Evolutionary conservation across 768 basidiomycete species (phyloP).

Genomic region (Boletus coccyginus): DNA sequence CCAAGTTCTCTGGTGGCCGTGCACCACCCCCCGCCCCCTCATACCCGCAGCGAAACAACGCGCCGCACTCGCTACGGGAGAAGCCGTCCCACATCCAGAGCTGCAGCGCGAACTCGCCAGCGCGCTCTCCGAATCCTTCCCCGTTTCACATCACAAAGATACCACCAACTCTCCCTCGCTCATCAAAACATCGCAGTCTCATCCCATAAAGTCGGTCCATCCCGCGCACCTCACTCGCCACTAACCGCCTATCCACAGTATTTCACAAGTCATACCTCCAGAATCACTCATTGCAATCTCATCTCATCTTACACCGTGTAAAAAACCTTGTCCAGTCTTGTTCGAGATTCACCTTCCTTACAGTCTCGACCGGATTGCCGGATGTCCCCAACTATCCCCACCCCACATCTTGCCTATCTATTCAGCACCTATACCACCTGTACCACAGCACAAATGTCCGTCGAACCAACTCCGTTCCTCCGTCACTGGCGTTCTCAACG

Average conservation of each 20-base stretch:
- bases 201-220: constrained; percentile 76
- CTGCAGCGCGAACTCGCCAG: constrained; percentile 50
- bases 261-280: constrained; percentile 56
- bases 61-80: constrained; percentile 20
- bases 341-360: constrained; percentile 35
- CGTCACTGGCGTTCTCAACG: constrained; percentile 22
- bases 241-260: constrained; percentile 30
- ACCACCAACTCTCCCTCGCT: neutral
- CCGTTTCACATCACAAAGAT: constrained; percentile 2
- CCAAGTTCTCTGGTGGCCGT: constrained; percentile 51
- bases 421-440: constrained; percentile 27
- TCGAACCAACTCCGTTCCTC: constrained; percentile 14
- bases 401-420: too few relatives aligned
- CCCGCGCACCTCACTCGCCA: neutral
- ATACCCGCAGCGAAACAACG: constrained; percentile 24
- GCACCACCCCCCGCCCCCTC: constrained; percentile 6
- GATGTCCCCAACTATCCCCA: constrained; percentile 43
- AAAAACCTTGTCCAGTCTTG: constrained; percentile 27
- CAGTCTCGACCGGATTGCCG: constrained; percentile 32
- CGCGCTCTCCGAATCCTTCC: constrained; percentile 50
- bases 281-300: constrained; percentile 45
- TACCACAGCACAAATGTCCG: constrained; percentile 6
- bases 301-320: constrained; percentile 28
- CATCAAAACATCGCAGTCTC: constrained; percentile 72
- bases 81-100: constrained; percentile 17